Evolutionary conservation across 1,284 basidiomycete genomes (phyloP), one percentile per base, ranked within the genome.

Genomic region (Sphaerobolus stellatus): DNA sequence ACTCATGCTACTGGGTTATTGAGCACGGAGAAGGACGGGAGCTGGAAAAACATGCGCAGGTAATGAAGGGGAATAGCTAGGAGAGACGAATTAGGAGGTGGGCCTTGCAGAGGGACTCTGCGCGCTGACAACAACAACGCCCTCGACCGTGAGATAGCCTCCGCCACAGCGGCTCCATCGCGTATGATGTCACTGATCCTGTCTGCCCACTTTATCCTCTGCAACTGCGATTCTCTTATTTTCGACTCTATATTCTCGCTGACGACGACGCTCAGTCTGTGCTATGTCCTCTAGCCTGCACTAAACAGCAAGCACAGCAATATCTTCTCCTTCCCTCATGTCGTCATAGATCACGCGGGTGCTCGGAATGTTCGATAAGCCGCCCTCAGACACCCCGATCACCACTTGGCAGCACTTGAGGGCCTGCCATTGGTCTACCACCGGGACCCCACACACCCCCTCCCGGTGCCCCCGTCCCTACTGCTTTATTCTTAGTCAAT

Each of bases 1-100:
- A 53, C 52, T 53, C 52, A 53, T 53, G 36, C 41, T 53, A 33
- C 36, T 34, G 13, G 52, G 52, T 41, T 53, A 53, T 53, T 31
- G 50, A 52, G 28, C 24, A 38, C 14, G 33, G 24, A 40, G 48
- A 50, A 43, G 41, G 22, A 43, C 22, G 41, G 28, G 41, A 43
- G 22, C 31, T 50, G 4, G 33, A 4, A 27, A 43, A 18, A 18
- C 41, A 43, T 24, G 13, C 33, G 33, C 18, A n/a, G n/a, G n/a
- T n/a, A n/a, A n/a, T n/a, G n/a, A n/a, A n/a, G n/a, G n/a, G n/a
- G n/a, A n/a, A n/a, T n/a, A n/a, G n/a, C 33, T 18, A 36, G 18
- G 33, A 36, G 33, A 11, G 13, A 36, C 33, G 13, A 36, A 36
- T 36, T 18, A 36, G 13, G 13, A 36, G 18, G 33, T 36, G 18